phyloP scores from a whole-genome alignment of 2,329 filamentous ascomycete genomes.

The Botrytis hyacinthi region DNA sequence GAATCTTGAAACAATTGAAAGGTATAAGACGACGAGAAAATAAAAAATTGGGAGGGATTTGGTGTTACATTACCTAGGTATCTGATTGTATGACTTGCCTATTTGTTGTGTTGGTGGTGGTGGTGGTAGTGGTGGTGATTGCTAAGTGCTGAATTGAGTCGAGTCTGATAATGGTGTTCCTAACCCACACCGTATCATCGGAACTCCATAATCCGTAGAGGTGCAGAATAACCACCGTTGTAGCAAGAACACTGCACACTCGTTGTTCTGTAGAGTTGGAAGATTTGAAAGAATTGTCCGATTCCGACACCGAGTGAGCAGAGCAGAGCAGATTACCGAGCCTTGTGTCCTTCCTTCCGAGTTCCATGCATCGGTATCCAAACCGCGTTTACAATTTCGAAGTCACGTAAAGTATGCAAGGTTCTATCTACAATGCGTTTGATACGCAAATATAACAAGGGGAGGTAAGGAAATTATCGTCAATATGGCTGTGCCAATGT shows the following conservation, averaged over 20 bases:
- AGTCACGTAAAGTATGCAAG: constrained; percentile 19
- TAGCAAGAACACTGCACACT: constrained; percentile 3
- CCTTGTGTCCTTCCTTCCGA: constrained; percentile 17
- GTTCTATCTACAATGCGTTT: constrained; percentile 22
- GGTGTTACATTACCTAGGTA: constrained; percentile 21
- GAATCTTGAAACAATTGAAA: not conserved
- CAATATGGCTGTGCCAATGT: constrained; percentile 1
- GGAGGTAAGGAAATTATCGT: constrained; percentile 2
- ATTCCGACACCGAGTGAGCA: constrained; percentile 8
- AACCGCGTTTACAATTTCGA: constrained; percentile 21
- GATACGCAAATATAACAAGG: constrained; percentile 17
- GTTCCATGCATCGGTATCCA: constrained; percentile 17
- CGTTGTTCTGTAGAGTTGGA: constrained; percentile 12
- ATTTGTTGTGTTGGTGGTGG: constrained; percentile 7
- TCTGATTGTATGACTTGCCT: constrained; percentile 22
- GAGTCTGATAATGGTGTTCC: constrained; percentile 10
- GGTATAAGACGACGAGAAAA: constrained; percentile 11
- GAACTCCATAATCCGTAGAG: not conserved
- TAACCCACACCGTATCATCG: not conserved
- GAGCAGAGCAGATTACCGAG: constrained; percentile 15
- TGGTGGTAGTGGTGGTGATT: not conserved
- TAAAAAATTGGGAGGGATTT: constrained; percentile 8
- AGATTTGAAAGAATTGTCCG: constrained; percentile 12
- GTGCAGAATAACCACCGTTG: not conserved
- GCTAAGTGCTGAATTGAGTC: constrained; percentile 9